Conservation (phyloP, 345 rosid genomes). For the Acer yangbiense region DNA sequence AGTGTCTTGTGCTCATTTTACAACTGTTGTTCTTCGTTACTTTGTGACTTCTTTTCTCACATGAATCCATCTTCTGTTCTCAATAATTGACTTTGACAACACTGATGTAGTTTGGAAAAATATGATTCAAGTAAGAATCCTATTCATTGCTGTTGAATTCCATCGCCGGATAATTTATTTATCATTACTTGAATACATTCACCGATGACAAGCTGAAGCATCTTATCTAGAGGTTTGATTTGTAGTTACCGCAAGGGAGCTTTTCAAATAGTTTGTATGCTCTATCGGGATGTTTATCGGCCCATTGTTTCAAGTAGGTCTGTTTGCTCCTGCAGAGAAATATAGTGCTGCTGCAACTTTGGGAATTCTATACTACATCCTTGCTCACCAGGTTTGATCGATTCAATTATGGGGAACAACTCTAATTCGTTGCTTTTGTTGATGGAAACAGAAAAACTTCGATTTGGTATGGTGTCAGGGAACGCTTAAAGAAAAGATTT, state of each 20-base stretch:
- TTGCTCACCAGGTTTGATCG: conserved; percentile 56
- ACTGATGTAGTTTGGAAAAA: conserved; percentile 68
- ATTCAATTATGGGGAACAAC: neutral
- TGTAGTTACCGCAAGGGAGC: conserved; percentile 71
- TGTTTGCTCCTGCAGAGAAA: conserved; percentile 61
- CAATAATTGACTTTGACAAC: conserved; percentile 71
- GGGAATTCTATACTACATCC: conserved; percentile 47
- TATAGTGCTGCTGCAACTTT: conserved; percentile 70
- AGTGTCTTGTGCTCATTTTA: neutral
- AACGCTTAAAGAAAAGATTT: conserved; percentile 45
- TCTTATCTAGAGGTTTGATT: conserved; percentile 40
- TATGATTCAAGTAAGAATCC: conserved; percentile 59
- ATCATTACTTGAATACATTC: too few relatives aligned
- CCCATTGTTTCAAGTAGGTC: conserved; percentile 66
- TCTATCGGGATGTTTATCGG: conserved; percentile 43
- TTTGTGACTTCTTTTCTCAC: neutral
- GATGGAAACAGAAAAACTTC: conserved; percentile 46
- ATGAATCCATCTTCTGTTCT: conserved; percentile 27
- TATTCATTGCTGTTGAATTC: conserved; percentile 9
- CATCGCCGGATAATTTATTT: neutral
- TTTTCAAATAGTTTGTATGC: conserved; percentile 60
- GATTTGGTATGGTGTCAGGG: conserved; percentile 54
- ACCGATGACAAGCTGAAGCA: conserved; percentile 24
- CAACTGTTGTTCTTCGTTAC: neutral
- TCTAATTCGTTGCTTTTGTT: neutral